phyloP scores from a whole-genome alignment of 2,329 filamentous ascomycete species.

The Fusarium sp. region DNA sequence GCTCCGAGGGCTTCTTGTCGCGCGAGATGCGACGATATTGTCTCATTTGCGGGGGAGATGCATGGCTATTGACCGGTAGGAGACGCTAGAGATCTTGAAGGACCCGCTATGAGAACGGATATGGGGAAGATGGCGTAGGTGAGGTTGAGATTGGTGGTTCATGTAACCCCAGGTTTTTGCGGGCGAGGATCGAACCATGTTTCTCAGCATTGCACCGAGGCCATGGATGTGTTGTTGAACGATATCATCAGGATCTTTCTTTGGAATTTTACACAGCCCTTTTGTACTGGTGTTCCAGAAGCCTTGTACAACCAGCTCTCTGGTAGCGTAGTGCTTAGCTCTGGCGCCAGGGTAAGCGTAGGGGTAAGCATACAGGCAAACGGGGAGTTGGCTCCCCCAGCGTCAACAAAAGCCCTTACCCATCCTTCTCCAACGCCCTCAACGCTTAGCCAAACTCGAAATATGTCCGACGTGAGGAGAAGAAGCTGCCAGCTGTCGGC shows the following conservation, averaged over 20 bases:
- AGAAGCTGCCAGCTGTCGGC: not conserved
- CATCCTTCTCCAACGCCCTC: not conserved
- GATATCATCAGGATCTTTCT: not conserved
- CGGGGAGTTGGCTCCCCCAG: not conserved
- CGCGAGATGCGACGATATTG: slow-evolving; percentile 6
- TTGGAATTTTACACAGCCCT: not conserved
- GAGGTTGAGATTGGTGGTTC: not conserved
- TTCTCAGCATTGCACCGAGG: not conserved
- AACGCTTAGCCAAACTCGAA: not conserved
- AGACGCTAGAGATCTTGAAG: not conserved
- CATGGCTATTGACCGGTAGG: not conserved
- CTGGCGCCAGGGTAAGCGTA: not conserved
- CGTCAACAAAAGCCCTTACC: not conserved
- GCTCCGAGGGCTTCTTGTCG: slow-evolving; percentile 9
- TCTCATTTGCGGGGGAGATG: not conserved
- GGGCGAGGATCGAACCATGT: not conserved
- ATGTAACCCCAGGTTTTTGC: not conserved
- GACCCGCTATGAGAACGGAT: slow-evolving; percentile 20
- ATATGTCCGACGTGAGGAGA: not conserved
- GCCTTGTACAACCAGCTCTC: not conserved
- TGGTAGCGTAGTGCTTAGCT: not conserved
- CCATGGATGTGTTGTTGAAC: not conserved
- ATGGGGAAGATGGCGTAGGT: slow-evolving; percentile 15
- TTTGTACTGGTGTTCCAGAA: not conserved
- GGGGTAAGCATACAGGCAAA: not conserved